These are phyloP conservation scores for Davidsoniella eucalypti DNA, from an alignment of 2,329 filamentous ascomycete genomes.

Conservation along the genomic window DNA sequence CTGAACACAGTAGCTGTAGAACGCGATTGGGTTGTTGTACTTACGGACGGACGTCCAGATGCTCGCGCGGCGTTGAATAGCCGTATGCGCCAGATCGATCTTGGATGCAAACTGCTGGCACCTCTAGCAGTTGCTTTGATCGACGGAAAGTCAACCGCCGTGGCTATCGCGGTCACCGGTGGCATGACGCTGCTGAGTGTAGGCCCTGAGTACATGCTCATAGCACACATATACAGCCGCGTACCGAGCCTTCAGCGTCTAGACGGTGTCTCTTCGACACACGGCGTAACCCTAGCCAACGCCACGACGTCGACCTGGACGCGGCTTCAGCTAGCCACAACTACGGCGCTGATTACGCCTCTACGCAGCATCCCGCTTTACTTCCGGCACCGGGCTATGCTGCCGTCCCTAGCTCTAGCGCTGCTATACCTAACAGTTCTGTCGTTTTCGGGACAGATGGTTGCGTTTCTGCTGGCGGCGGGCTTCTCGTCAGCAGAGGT, in stretches of 20 bases:
- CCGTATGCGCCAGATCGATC: slow-evolving; percentile 45
- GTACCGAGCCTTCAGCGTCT: slow-evolving; percentile 14
- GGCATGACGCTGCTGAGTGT: slow-evolving; percentile 33
- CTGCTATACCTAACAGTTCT: slow-evolving; percentile 47
- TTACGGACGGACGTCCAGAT: slow-evolving; percentile 11
- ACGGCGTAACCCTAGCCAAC: not conserved
- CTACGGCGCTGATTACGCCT: not conserved
- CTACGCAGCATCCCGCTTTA: slow-evolving; percentile 26
- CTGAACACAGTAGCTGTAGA: slow-evolving; percentile 54
- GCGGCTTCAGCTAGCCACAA: not conserved
- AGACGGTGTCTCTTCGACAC: not conserved
- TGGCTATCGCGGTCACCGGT: slow-evolving; percentile 33
- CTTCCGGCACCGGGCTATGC: slow-evolving; percentile 35
- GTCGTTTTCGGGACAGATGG: slow-evolving; percentile 44
- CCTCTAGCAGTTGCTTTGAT: slow-evolving; percentile 39
- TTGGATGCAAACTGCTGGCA: slow-evolving; percentile 40
- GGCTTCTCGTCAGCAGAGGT: slow-evolving; percentile 36
- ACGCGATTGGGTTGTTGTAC: slow-evolving; percentile 48
- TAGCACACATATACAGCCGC: slow-evolving; percentile 20
- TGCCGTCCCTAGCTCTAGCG: slow-evolving; percentile 42
- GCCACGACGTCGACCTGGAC: not conserved
- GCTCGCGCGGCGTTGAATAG: slow-evolving; percentile 30
- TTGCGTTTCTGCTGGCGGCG: slow-evolving; percentile 42
- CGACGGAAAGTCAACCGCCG: slow-evolving; percentile 28
- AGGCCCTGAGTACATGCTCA: slow-evolving; percentile 34